Percentiles rank a stretch among this genome's conserved stretches.
Evolutionary conservation across 306 rosid genomes (phyloP).

Genomic region (Pyrus bretschneideri): DNA sequence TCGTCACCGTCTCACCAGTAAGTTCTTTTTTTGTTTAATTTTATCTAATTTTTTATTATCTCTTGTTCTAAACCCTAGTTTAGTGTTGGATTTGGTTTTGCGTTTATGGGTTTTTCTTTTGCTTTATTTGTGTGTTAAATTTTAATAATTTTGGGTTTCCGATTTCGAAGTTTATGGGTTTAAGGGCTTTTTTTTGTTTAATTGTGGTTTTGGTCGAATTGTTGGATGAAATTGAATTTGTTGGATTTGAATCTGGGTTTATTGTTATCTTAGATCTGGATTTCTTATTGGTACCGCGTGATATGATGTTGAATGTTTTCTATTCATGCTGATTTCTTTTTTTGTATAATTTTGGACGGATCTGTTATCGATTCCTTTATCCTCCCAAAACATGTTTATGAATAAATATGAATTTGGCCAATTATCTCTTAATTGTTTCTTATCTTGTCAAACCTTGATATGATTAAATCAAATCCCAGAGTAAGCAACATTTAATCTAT

Average conservation of each 20-base stretch:
- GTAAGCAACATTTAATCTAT: too few species aligned
- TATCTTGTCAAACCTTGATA: neutral
- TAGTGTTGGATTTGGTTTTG: neutral
- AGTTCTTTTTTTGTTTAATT: slow-evolving; percentile 3
- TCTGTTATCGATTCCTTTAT: neutral
- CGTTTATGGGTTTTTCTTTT: neutral
- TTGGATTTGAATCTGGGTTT: neutral
- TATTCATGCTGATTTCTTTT: neutral
- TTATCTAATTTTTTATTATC: neutral
- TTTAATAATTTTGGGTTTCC: slow-evolving; percentile 1
- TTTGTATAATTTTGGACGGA: neutral
- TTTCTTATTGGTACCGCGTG: neutral
- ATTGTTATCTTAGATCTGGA: neutral
- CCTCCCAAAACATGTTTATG: neutral
- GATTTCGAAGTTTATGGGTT: neutral
- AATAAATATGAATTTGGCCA: neutral
- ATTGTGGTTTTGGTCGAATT: neutral
- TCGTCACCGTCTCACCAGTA: slow-evolving; percentile 84
- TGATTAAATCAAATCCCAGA: too few species aligned
- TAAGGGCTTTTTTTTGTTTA: neutral
- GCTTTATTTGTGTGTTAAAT: neutral
- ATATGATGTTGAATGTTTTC: neutral
- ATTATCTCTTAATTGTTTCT: neutral
- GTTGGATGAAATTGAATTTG: neutral
- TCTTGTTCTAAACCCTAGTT: neutral